These are phyloP conservation scores for Triticum turgidum DNA, from an alignment of 176 grass and related monocot genomes.

Conservation along the genomic window DNA sequence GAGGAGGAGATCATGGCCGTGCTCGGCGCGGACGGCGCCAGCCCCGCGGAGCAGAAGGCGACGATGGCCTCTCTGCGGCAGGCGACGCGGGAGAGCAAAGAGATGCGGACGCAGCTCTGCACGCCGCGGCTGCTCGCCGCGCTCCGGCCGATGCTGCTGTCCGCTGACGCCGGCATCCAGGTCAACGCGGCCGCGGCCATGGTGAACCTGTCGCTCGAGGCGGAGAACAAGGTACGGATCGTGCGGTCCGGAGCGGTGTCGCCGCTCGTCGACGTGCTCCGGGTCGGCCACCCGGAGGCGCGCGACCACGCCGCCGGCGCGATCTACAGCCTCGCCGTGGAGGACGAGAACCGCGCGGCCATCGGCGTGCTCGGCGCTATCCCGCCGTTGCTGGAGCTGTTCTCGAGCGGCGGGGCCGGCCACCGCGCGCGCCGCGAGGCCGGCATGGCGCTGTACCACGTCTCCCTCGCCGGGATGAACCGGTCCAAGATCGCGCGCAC, in stretches of 20 bases:
- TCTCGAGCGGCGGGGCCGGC: conserved; percentile 25
- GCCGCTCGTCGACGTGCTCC: conserved; percentile 67
- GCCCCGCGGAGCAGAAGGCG: conserved; percentile 46
- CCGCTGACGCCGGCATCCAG: conserved; percentile 50
- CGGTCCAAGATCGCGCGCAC: conserved; percentile 68
- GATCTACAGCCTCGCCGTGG: conserved; percentile 77
- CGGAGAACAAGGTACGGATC: conserved; percentile 73
- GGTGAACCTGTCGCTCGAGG: conserved; percentile 84
- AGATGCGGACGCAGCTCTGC: conserved; percentile 56
- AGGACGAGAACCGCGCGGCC: conserved; percentile 83
- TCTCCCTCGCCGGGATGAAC: conserved; percentile 77
- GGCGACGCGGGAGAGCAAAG: conserved; percentile 62
- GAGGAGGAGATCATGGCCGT: conserved; percentile 63
- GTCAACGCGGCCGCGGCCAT: conserved; percentile 65
- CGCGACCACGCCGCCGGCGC: conserved; percentile 81
- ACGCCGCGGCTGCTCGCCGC: conserved; percentile 64
- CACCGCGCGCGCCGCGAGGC: conserved; percentile 69
- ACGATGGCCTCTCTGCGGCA: conserved; percentile 65
- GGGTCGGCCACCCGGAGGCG: conserved; percentile 57
- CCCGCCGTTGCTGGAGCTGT: conserved; percentile 67
- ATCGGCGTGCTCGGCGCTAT: conserved; percentile 89
- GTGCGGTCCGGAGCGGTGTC: conserved; percentile 78
- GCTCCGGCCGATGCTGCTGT: conserved; percentile 77
- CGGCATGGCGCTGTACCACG: conserved; percentile 84
- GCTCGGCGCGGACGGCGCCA: conserved; percentile 33